phyloP scores from a whole-genome alignment of 2,329 filamentous ascomycete species.

The Fusarium newnesense region DNA sequence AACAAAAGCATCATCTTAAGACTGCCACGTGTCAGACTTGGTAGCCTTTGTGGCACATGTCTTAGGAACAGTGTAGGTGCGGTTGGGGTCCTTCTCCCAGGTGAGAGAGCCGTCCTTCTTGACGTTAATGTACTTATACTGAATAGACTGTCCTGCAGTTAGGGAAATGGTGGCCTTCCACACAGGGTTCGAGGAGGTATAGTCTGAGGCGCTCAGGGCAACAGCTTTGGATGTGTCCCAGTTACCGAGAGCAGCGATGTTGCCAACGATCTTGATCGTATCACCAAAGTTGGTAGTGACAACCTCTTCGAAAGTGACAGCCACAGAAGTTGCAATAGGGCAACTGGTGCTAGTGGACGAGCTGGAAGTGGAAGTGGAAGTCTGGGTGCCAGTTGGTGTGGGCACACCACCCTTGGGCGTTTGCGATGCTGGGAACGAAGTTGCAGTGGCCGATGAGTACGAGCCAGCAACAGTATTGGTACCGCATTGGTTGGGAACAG shows the following conservation, averaged over 20 bases:
- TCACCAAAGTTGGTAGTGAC: constrained; percentile 70
- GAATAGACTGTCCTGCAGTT: constrained; percentile 63
- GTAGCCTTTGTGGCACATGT: constrained; percentile 44
- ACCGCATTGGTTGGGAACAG: constrained; percentile 61
- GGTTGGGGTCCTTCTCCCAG: constrained; percentile 73
- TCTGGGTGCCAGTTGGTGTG: constrained; percentile 44
- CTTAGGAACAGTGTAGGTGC: constrained; percentile 48
- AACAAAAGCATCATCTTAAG: background rate
- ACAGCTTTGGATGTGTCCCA: constrained; percentile 69
- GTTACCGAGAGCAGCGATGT: constrained; percentile 65
- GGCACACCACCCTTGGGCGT: constrained; percentile 53
- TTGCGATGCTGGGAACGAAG: constrained; percentile 61
- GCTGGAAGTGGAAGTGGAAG: constrained; percentile 43
- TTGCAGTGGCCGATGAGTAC: constrained; percentile 61
- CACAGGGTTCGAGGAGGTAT: constrained; percentile 67
- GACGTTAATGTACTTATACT: constrained; percentile 77
- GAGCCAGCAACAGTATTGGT: constrained; percentile 59
- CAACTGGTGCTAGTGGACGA: constrained; percentile 51
- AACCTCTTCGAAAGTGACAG: constrained; percentile 70
- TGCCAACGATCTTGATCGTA: constrained; percentile 73
- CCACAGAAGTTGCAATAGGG: constrained; percentile 56
- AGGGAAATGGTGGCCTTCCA: constrained; percentile 70
- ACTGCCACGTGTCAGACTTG: constrained; percentile 47
- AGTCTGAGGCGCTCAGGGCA: constrained; percentile 66
- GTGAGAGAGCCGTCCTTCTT: constrained; percentile 62